Percentiles rank a stretch among this genome's conserved stretches.
phyloP scores from a whole-genome alignment of 805 yeast genomes.

The Clavispora phyllophila region DNA sequence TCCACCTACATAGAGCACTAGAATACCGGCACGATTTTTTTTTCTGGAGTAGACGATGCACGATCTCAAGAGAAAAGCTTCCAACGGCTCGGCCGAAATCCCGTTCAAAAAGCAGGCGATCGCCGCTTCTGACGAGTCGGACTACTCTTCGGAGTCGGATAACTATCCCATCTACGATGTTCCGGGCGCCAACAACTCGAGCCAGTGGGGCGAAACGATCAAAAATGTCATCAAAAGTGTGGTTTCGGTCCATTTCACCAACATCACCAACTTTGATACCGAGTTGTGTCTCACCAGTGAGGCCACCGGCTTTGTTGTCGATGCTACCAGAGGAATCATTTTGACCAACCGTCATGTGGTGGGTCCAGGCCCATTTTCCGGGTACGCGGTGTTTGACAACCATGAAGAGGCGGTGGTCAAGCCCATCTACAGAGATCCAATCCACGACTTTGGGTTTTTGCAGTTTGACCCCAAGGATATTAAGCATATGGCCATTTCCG shows the following conservation, averaged over 20 bases:
- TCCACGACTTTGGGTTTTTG: slow-evolving; percentile 90
- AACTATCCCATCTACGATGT: slow-evolving; percentile 12
- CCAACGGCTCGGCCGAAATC: slow-evolving; percentile 7
- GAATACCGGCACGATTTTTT: slow-evolving; percentile 1
- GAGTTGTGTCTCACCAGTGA: slow-evolving; percentile 77
- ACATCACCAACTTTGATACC: slow-evolving; percentile 81
- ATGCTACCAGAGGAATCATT: slow-evolving; percentile 72
- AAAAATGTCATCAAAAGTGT: slow-evolving; percentile 78
- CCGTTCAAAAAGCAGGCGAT: slow-evolving; percentile 10
- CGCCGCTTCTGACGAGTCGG: background rate
- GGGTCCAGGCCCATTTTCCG: slow-evolving; percentile 91
- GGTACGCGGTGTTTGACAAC: slow-evolving; percentile 88
- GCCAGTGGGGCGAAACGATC: slow-evolving; percentile 72
- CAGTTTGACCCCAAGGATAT: slow-evolving; percentile 67
- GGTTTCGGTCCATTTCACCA: slow-evolving; percentile 84
- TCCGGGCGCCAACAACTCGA: slow-evolving; percentile 15
- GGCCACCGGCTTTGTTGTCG: slow-evolving; percentile 96
- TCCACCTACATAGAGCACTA: slow-evolving; percentile 1
- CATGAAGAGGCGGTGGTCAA: slow-evolving; percentile 88
- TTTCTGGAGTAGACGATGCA: background rate
- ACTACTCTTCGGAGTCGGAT: slow-evolving; percentile 6
- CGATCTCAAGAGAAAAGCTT: slow-evolving; percentile 11
- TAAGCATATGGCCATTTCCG: slow-evolving; percentile 67
- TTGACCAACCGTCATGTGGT: slow-evolving; percentile 93
- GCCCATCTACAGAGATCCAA: slow-evolving; percentile 89